Evolutionary conservation across 129 eudicot genomes (phyloP).

Genomic region (Arctium minus): DNA sequence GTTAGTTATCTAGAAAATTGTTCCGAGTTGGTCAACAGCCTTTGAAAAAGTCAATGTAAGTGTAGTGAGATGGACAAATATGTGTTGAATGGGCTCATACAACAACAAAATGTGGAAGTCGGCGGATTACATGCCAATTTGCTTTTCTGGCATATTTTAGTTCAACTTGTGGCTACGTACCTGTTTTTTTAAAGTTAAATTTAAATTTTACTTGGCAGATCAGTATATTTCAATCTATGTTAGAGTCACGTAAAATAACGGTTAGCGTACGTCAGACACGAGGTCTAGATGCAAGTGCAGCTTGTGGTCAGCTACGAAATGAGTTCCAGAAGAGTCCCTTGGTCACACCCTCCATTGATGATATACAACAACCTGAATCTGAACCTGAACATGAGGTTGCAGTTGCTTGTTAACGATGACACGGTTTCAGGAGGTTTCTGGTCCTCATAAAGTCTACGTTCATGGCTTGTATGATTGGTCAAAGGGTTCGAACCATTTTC

Average conservation of each 20-base stretch:
- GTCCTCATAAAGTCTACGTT: not conserved
- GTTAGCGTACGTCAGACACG: conserved; percentile 96
- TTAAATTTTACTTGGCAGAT: conserved; percentile 39
- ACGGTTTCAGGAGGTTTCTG: not conserved
- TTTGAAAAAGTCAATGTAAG: not conserved
- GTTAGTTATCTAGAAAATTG: not conserved
- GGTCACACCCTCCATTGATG: conserved; percentile 29
- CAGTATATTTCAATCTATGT: conserved; percentile 56
- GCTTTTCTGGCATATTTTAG: not conserved
- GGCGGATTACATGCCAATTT: not conserved
- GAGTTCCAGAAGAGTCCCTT: conserved; percentile 88
- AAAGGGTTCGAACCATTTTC: conserved; percentile 8
- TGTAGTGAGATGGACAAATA: not conserved
- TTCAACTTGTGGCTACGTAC: not conserved
- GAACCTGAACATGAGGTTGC: conserved; percentile 24
- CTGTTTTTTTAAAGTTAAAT: not conserved
- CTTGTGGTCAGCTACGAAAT: conserved; percentile 93
- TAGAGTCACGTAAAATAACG: conserved; percentile 84
- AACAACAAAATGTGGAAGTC: not conserved
- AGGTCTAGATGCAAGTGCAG: conserved; percentile 97
- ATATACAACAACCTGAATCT: conserved; percentile 23
- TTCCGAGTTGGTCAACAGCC: not conserved
- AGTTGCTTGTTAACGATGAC: conserved; percentile 28
- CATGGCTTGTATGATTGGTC: conserved; percentile 17
- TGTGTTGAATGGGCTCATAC: not conserved